Conservation (phyloP, 176 grass and related monocot species). For the Carex cristatella region DNA sequence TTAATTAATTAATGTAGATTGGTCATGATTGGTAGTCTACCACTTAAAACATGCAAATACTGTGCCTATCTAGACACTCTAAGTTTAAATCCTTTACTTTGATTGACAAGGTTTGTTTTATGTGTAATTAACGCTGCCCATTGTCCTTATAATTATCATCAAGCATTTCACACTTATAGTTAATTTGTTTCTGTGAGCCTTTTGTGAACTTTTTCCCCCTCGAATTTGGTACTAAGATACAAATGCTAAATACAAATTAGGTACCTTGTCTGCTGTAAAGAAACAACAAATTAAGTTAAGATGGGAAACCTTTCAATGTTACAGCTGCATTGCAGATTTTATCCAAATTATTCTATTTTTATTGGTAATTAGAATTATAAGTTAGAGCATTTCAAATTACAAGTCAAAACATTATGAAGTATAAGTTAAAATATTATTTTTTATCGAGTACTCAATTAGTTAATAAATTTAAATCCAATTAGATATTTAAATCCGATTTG, state of each 20-base stretch:
- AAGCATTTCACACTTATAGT: neutral
- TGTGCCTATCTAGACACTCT: no score
- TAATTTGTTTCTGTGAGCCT: neutral
- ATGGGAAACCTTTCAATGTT: neutral
- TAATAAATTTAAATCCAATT: no score
- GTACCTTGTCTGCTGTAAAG: neutral
- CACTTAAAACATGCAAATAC: neutral
- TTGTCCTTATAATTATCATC: neutral
- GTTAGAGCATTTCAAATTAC: no score
- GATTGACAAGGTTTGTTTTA: no score
- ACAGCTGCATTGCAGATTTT: neutral
- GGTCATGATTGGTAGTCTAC: neutral
- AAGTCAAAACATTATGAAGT: no score
- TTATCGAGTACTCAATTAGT: no score
- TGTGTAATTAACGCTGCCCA: no score
- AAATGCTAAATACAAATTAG: constrained; percentile 8
- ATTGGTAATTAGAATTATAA: no score
- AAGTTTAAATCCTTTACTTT: no score
- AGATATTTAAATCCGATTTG: no score
- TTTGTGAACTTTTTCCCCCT: neutral
- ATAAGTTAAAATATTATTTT: no score
- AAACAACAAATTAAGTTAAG: neutral
- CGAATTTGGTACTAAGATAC: neutral
- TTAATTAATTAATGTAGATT: neutral
- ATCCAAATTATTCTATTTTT: neutral